Evolutionary conservation across 371 early-diverging fungal species (phyloP).

Genomic region (Mortierella sp.): DNA sequence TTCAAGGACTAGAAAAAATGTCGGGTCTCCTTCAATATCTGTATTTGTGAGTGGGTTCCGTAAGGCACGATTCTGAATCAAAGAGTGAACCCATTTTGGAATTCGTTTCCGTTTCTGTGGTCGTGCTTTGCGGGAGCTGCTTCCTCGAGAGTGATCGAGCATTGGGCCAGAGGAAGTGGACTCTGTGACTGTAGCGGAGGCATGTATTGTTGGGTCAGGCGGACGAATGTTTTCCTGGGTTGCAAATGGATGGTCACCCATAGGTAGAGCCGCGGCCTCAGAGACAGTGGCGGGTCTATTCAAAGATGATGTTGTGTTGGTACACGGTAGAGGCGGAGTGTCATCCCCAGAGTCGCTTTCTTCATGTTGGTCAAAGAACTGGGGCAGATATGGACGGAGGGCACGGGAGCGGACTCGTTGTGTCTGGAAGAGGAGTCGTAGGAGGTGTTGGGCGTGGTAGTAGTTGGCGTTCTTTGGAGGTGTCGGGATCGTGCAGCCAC

Average conservation of each 20-base stretch:
- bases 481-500: constrained; percentile 43
- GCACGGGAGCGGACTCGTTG: constrained; percentile 31
- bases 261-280: constrained; percentile 4
- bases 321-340: not conserved
- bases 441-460: constrained; percentile 48
- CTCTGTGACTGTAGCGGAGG: not conserved
- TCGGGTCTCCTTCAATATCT: constrained; percentile 44
- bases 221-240: not conserved
- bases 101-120: not conserved
- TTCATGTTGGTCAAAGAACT: constrained; percentile 28
- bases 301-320: not conserved
- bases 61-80: constrained; percentile 32
- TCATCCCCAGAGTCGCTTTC: not conserved
- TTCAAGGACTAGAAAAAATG: constrained; percentile 41
- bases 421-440: constrained; percentile 43
- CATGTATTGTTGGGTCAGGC: not conserved
- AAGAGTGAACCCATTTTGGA: constrained; percentile 28
- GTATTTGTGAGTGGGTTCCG: constrained; percentile 48
- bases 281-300: not conserved
- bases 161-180: not conserved
- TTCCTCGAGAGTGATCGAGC: not conserved
- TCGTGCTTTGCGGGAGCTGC: not conserved
- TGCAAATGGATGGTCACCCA: not conserved
- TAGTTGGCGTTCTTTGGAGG: constrained; percentile 47
- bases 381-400: constrained; percentile 17